Evolutionary conservation across 345 rosid genomes (phyloP).

Genomic region (Luvunga scandens): DNA sequence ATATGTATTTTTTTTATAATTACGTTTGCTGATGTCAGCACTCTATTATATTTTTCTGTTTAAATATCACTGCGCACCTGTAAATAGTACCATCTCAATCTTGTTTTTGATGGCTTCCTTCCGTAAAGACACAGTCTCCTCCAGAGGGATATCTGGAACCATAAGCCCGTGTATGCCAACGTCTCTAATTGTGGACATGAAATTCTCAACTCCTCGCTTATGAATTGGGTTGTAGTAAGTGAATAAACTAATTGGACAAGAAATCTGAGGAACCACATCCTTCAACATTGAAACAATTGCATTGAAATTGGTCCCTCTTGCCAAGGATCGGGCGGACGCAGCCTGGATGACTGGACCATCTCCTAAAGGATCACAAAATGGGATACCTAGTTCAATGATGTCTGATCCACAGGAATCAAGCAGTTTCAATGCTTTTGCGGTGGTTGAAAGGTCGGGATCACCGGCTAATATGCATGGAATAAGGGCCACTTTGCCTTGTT

Average conservation of each 20-base stretch:
- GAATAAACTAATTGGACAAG: constrained; percentile 80
- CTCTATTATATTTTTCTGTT: no score
- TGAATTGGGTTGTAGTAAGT: constrained; percentile 85
- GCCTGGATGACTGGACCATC: constrained; percentile 99
- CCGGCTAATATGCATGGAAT: constrained; percentile 93
- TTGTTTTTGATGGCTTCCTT: constrained; percentile 66
- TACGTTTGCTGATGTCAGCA: no score
- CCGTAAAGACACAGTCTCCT: constrained; percentile 77
- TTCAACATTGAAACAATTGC: constrained; percentile 66
- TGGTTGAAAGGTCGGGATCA: constrained; percentile 96
- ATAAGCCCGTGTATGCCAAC: constrained; percentile 81
- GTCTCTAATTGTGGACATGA: constrained; percentile 61
- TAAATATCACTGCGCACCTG: no score
- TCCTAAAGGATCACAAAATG: constrained; percentile 87
- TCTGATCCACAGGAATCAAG: constrained; percentile 76
- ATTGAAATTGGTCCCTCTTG: constrained; percentile 70
- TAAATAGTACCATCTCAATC: constrained; percentile 58
- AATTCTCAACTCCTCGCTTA: constrained; percentile 65
- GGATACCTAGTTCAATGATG: constrained; percentile 83
- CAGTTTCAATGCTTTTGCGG: constrained; percentile 79
- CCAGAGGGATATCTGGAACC: constrained; percentile 95
- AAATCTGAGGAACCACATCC: constrained; percentile 76
- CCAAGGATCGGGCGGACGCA: constrained; percentile 81
- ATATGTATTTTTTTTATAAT: no score
- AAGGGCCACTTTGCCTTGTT: constrained; percentile 72